Conservation (phyloP, 768 basidiomycete species). For the Suillus paluster region DNA sequence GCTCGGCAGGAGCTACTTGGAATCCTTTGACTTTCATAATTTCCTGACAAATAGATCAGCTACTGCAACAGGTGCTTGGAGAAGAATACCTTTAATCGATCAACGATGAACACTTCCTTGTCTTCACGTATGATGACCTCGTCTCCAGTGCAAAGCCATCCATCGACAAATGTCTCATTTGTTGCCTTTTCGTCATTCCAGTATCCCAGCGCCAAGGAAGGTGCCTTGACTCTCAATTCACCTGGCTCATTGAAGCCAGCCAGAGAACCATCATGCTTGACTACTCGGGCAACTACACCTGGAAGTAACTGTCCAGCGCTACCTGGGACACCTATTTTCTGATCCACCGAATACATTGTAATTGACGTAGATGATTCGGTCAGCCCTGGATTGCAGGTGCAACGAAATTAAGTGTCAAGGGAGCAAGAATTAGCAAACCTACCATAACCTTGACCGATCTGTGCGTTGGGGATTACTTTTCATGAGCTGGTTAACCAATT, state of each 20-base stretch:
- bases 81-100: slow-evolving; percentile 58
- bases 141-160: slow-evolving; percentile 78
- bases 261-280: slow-evolving; percentile 60
- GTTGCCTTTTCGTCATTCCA: slow-evolving; percentile 64
- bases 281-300: slow-evolving; percentile 55
- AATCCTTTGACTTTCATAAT: slow-evolving; percentile 74
- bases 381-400: slow-evolving; percentile 49
- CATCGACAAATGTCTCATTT: slow-evolving; percentile 68
- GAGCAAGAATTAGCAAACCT: slow-evolving; percentile 1
- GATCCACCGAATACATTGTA: slow-evolving; percentile 50
- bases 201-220: slow-evolving; percentile 49
- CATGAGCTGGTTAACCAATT: slow-evolving; percentile 50
- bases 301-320: slow-evolving; percentile 53
- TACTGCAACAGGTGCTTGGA: background rate
- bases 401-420: background rate
- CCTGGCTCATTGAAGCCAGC: slow-evolving; percentile 62
- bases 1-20: slow-evolving; percentile 76
- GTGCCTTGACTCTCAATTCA: slow-evolving; percentile 55
- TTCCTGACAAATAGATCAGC: slow-evolving; percentile 43
- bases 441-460: slow-evolving; percentile 71
- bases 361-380: slow-evolving; percentile 66
- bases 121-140: slow-evolving; percentile 59
- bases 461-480: slow-evolving; percentile 58
- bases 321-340: slow-evolving; percentile 56
- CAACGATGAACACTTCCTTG: slow-evolving; percentile 62